Base-by-base conservation (phyloP, 768 basidiomycete species). In the Lactarius akahatsu region DNA sequence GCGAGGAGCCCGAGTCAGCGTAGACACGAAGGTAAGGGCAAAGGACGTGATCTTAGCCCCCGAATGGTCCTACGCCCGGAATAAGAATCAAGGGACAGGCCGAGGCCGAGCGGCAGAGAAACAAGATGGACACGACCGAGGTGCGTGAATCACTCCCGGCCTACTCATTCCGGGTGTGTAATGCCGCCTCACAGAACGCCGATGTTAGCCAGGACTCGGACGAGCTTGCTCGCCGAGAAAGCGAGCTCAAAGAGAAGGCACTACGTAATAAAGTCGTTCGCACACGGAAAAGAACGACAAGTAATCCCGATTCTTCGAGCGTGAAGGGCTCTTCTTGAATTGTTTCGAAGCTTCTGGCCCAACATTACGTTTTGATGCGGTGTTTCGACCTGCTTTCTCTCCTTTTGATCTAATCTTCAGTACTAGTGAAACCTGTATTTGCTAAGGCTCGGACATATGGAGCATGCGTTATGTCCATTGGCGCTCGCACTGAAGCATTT, bases 231-330 rank as follows among this genome's bases (percentile, higher is more conserved):
- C 84, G 79, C 70, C 77, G 88, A 64, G 92, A 94, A 73, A 92
- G 83, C 69, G 92, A 94, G 72, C 73, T 93, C 66, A 93, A 92
- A 74, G 92, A 94, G 71, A 85, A 79, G 73, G 90, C 91, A 16
- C 75, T 94, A 73, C 83, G 92, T 72, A 92, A 93, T 73, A 94
- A 94, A 74, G 92, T 94, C 56, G 81, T 87, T 61, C 81, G 88
- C 73, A 89, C 88, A 36, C 80, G 90, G 70, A 91, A 89, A 74
- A 57, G 67, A 43, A 61, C 62, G 28, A 15, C 34, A 32, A 67
- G 66, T 20, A 56, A 67, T 18, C 61, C 66, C 10, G 58, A 56
- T 16, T 63, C 50, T 7, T 56, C 61, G 52, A 56, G 47, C 61
- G 2, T 15, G 38, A 43, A 6, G 52, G 58, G 28, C 58, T 45